phyloP scores from a whole-genome alignment of 1,284 basidiomycete species.

The Cystobasidium slooffiae region DNA sequence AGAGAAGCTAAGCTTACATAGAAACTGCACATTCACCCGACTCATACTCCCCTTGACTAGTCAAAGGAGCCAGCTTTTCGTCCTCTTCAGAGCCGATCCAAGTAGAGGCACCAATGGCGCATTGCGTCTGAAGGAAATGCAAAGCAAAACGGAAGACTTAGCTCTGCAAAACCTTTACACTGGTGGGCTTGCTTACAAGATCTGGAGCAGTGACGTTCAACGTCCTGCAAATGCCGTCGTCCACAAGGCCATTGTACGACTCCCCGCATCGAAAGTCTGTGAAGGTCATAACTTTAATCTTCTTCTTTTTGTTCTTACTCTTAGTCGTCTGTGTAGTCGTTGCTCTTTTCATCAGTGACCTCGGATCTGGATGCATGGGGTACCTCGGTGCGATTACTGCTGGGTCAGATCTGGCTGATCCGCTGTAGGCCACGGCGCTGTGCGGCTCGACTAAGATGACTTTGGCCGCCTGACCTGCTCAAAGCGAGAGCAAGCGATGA shows the following conservation, averaged over 20 bases:
- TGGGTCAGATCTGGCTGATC: too few relatives aligned
- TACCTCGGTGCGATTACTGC: too few relatives aligned
- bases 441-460: too few relatives aligned
- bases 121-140: constrained; percentile 4
- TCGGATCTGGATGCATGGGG: too few relatives aligned
- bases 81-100: constrained; percentile 16
- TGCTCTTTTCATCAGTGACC: too few relatives aligned
- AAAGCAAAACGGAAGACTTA: neutral
- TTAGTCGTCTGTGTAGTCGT: neutral
- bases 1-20: too few relatives aligned
- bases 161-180: neutral
- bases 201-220: constrained; percentile 7
- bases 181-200: neutral
- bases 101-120: neutral
- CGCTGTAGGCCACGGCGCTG: too few relatives aligned
- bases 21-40: constrained; percentile 19
- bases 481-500: too few relatives aligned
- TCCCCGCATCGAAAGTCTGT: constrained; percentile 10
- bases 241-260: constrained; percentile 10
- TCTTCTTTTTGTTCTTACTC: neutral
- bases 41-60: constrained; percentile 8
- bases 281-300: neutral
- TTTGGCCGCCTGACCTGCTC: too few relatives aligned
- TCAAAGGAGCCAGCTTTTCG: neutral
- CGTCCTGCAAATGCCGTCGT: constrained; percentile 9